phyloP scores from a whole-genome alignment of 2,329 filamentous ascomycete genomes.

The Colletotrichum camelliae region DNA sequence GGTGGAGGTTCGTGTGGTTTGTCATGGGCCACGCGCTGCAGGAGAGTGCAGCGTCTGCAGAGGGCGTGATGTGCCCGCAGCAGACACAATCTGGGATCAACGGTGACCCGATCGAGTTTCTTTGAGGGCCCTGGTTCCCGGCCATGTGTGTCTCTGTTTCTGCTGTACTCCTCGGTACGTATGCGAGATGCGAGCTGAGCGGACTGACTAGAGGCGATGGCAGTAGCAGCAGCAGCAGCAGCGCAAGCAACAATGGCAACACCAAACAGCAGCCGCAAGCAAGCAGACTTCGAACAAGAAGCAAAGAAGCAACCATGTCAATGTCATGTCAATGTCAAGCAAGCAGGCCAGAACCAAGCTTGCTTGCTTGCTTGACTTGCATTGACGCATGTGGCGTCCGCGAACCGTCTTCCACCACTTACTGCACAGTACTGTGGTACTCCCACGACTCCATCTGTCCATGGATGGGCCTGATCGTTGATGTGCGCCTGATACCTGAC shows the following conservation, averaged over 20 bases:
- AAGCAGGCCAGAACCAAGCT: neutral
- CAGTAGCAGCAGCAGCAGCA: neutral
- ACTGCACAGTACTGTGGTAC: neutral
- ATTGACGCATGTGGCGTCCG: neutral
- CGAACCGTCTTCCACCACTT: neutral
- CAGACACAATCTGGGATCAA: neutral
- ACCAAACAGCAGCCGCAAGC: neutral
- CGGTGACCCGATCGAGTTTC: neutral
- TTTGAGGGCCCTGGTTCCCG: neutral
- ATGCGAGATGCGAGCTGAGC: neutral
- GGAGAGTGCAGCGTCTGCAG: neutral
- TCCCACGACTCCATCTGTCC: neutral
- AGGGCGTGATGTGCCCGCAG: neutral
- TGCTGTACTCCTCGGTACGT: neutral
- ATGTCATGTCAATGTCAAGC: neutral
- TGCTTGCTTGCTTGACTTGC: neutral
- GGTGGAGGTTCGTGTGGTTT: neutral
- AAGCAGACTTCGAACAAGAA: neutral
- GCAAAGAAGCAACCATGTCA: neutral
- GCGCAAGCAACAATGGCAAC: neutral
- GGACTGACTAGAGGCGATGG: neutral
- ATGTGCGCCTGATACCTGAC: conserved; percentile 14
- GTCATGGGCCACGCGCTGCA: neutral
- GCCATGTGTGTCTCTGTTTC: neutral
- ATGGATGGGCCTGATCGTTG: neutral